Base-by-base conservation (phyloP, 164 flowering plant species). In the Aristolochia fimbriata region DNA sequence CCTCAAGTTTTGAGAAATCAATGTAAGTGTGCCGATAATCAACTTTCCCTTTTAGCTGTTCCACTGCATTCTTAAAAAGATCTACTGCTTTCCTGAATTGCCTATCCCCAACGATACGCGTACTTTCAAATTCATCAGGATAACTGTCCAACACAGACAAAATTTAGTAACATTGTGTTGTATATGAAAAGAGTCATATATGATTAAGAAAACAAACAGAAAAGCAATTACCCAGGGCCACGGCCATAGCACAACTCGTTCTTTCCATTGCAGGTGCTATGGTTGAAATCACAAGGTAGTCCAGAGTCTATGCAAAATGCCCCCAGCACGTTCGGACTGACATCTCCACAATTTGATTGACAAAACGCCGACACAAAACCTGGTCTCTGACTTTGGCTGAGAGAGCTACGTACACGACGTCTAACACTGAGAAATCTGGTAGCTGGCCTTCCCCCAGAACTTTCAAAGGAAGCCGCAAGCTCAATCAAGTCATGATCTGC, bases 71-170 rank as follows among this genome's bases (percentile, higher is more conserved):
- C 27, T 77, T 76, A 59, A 90, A 91, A 59, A 91, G 88, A 60
- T 85, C 84, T 52, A 75, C 79, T 52, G 97, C 97, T 66, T 82
- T 88, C 73, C 59, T 77, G 59, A 88, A 88, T 75, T 94, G 99
- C 66, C 88, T 80, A 37, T 94, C 88, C 62, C 96, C 99, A 54
- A 94, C 85, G 46, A 88, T 81, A 25, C 91, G 91, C 16, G 99
- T 94, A 59, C 99, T 88, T 70, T 91, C 97, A 75, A 94, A 91
- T 74, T 91, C 99, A 78, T 94, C 97, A 2, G 96, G 96, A 62
- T 88, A 82, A 45, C 97, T 93, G 82, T 59, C 55, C 75, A 24
- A 63, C 43, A 59, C 55, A 10, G 46, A 58, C 48, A 22, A 47
- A 12, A 24, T 37, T 31, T 24, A 2, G 37, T 64, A 22, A 49